Evolutionary conservation across 208 protist genomes (phyloP), one percentile per base, ranked within the genome.

Genomic region (Trypanosoma boissoni): DNA sequence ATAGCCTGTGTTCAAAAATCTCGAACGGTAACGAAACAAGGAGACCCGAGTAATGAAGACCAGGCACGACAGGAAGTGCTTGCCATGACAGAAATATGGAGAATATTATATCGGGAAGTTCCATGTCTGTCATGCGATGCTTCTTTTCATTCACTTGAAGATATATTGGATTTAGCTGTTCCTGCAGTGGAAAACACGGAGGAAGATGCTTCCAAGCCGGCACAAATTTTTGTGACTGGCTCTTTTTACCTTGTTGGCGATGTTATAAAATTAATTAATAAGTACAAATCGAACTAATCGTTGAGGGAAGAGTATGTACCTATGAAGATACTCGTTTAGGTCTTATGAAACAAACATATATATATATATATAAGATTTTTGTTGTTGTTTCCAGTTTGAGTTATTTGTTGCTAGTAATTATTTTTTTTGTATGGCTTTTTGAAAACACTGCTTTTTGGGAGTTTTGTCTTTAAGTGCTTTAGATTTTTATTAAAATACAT

Each of bases 221-320:
- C 69, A 7, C 76, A 94, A 43, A 75, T 92, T 29, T 87, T 94
- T 60, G 76, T 91, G 27, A 85, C 76, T 37, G 88, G 88, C n/a
- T 94, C 88, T n/a, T 88, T 94, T 49, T 94, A 85, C 54, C 64
- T 94, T 18, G 64, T 94, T 9, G 76, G 73, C 5, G 80, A 94
- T 48, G 52, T 92, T 9, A 50, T 91, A 55, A 75, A 66, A 24
- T 68, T 94, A 24, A 32, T 83, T 16, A 42, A 64, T 5, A 32
- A 21, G 20, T 65, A 82, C 36, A 53, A 75, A 42, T 26, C 54
- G 16, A 14, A 28, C 48, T n/a, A n/a, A n/a, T n/a, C n/a, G n/a
- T n/a, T n/a, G n/a, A n/a, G n/a, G n/a, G n/a, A n/a, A n/a, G n/a
- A n/a, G n/a, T 27, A 12, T 21, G 34, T 26, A 50, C 0, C 44